Percentiles rank a stretch among this genome's conserved stretches.
These are phyloP conservation scores for Xylaria hypoxylon DNA, from an alignment of 2,329 filamentous ascomycete genomes.

Conservation along the genomic window DNA sequence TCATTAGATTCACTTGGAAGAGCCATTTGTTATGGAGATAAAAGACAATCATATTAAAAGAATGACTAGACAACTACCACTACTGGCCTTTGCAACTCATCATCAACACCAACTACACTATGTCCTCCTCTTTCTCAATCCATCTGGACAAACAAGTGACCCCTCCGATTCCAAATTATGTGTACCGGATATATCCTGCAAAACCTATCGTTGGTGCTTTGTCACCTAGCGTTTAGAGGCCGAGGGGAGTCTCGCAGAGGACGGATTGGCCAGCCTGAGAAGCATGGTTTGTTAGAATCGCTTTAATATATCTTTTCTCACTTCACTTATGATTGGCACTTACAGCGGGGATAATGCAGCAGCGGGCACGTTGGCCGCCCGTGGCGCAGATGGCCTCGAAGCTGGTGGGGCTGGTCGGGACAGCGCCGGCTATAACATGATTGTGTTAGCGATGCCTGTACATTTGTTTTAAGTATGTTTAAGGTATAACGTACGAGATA, in stretches of 20 bases:
- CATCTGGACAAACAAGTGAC: constrained; percentile 17
- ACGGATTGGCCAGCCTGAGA: constrained; percentile 49
- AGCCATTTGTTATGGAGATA: neutral
- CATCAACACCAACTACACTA: constrained; percentile 6
- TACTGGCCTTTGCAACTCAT: constrained; percentile 14
- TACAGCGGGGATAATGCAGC: constrained; percentile 62
- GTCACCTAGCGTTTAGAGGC: constrained; percentile 40
- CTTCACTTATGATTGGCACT: constrained; percentile 29
- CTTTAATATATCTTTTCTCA: neutral
- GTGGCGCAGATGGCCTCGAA: constrained; percentile 59
- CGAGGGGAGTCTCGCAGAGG: constrained; percentile 51
- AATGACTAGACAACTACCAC: constrained; percentile 19
- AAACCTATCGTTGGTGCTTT: neutral
- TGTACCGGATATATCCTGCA: neutral
- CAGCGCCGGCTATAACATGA: constrained; percentile 46
- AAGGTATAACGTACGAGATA: constrained; percentile 50
- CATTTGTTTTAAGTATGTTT: neutral
- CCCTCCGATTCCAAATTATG: neutral
- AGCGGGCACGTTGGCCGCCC: constrained; percentile 61
- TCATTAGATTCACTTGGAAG: neutral
- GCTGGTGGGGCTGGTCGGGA: constrained; percentile 54
- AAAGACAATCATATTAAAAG: constrained; percentile 4
- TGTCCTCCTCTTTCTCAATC: neutral
- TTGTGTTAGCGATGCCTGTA: constrained; percentile 11
- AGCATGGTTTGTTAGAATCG: constrained; percentile 2